Base-by-base conservation (phyloP, 495 filamentous ascomycete species). In the Aspergillus sclerotiicarbonarius region DNA sequence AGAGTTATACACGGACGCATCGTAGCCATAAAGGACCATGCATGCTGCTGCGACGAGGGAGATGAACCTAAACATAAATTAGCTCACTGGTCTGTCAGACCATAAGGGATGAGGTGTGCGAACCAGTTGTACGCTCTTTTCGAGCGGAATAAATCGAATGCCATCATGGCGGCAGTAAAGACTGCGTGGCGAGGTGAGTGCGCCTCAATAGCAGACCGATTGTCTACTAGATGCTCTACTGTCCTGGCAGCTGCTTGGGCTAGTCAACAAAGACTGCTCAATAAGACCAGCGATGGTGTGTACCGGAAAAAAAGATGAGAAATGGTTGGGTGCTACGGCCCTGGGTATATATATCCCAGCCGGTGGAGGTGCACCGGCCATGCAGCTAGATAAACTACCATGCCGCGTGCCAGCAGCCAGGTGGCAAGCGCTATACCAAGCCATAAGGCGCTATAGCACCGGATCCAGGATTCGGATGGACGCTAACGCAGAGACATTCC, bases 1-100 rank as follows among this genome's bases (percentile, higher is more conserved):
- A 20, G 83, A 82, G 65, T 87, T 87, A 74, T 78, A 87, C 9
- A 87, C 83, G 1, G 83, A 85, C 25, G 83, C 83, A 76, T 87
- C 84, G 58, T 85, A 87, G 10, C 85, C 84, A 62, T 85, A 87
- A 15, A 87, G 71, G 15, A 86, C 82, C 85, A 87, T 87, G 64
- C 83, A 86, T 68, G 82, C 76, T 62, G 84, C 83, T 32, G 83
- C 83, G 50, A 86, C 80, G 29, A 82, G 69, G 46, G 84, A 84
- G 51, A 83, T 78, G 69, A 84, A 86, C 84, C 83, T 85, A 53
- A 16, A 30, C 33, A 41, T 0, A 29, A 6, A 21, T 21, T 21
- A 13, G 12, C 50, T 19, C 30, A 50, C 9, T n/a, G 15, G 29
- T 18, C 2, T 18, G 16, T 32, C 35, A 12, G n/a, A 16, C n/a